phyloP scores from a whole-genome alignment of 2,329 filamentous ascomycete species.

The Aspergillus pseudonomiae region DNA sequence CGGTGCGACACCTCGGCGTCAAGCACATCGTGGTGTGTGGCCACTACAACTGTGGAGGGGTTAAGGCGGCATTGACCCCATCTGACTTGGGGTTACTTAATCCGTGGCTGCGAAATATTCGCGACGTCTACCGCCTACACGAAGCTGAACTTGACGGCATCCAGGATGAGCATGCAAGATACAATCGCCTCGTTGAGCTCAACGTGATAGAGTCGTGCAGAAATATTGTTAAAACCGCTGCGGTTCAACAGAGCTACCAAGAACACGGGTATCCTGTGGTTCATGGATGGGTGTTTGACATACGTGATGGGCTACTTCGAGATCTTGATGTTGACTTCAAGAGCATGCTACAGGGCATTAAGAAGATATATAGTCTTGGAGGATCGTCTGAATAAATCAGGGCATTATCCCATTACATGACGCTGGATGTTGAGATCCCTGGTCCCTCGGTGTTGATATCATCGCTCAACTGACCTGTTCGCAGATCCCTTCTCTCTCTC shows the following conservation, averaged over 20 bases:
- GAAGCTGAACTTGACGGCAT: slow-evolving; percentile 65
- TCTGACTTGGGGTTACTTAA: slow-evolving; percentile 33
- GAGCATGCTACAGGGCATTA: slow-evolving; percentile 57
- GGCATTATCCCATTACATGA: too few relatives aligned
- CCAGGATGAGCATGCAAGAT: slow-evolving; percentile 22
- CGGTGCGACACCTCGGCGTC: too few relatives aligned
- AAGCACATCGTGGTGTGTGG: too few relatives aligned
- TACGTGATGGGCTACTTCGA: slow-evolving; percentile 67
- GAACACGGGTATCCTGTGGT: slow-evolving; percentile 63
- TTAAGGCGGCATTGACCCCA: too few relatives aligned
- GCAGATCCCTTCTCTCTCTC: too few relatives aligned
- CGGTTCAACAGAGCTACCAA: slow-evolving; percentile 61
- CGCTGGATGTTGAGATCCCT: too few relatives aligned
- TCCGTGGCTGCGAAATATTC: slow-evolving; percentile 70
- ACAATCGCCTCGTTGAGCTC: slow-evolving; percentile 33
- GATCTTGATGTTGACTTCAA: slow-evolving; percentile 67
- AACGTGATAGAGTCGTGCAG: slow-evolving; percentile 35
- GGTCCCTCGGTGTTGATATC: too few relatives aligned
- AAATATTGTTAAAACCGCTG: slow-evolving; percentile 53
- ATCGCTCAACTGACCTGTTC: too few relatives aligned
- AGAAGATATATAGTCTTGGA: slow-evolving; percentile 66
- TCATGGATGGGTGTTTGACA: slow-evolving; percentile 74
- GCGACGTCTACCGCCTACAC: slow-evolving; percentile 73
- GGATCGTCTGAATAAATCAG: too few relatives aligned
- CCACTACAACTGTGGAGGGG: too few relatives aligned